Conservation (phyloP, 2,329 filamentous ascomycete species). For the Cladosporium sp. region DNA sequence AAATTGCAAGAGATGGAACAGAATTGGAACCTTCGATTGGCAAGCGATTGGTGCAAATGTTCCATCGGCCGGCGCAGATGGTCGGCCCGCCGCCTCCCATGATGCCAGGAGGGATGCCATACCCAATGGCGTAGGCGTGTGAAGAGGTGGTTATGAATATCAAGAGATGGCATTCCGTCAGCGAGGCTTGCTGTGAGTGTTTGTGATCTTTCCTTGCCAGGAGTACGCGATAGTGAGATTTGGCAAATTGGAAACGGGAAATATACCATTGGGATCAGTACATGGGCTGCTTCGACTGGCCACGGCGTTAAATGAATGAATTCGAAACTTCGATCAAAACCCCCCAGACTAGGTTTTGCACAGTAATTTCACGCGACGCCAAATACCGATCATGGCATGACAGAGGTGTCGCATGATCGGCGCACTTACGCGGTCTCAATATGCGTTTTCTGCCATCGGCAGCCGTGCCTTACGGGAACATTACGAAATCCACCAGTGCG, state of each 20-base stretch:
- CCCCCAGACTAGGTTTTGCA: too few species aligned
- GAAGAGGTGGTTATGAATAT: neutral
- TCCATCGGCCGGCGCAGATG: conserved; percentile 37
- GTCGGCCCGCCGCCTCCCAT: conserved; percentile 8
- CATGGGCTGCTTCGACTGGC: neutral
- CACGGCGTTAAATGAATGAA: neutral
- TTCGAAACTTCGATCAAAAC: neutral
- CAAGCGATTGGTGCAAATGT: conserved; percentile 70
- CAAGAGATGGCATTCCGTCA: neutral
- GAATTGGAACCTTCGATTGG: conserved; percentile 84
- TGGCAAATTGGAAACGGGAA: conserved; percentile 7
- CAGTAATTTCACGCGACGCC: too few species aligned
- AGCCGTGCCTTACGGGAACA: too few species aligned
- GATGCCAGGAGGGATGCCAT: neutral
- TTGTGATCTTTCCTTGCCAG: neutral
- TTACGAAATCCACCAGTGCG: too few species aligned
- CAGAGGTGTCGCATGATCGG: too few species aligned
- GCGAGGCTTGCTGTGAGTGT: too few species aligned
- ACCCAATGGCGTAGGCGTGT: neutral
- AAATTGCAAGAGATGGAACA: conserved; percentile 91
- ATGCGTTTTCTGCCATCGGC: too few species aligned
- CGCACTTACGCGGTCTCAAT: too few species aligned
- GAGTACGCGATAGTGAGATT: neutral
- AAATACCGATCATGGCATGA: too few species aligned
- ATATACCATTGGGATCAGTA: conserved; percentile 7